These are phyloP conservation scores for Chaetomiaceae sp. DNA, from an alignment of 2,329 filamentous ascomycete species.

Conservation along the genomic window DNA sequence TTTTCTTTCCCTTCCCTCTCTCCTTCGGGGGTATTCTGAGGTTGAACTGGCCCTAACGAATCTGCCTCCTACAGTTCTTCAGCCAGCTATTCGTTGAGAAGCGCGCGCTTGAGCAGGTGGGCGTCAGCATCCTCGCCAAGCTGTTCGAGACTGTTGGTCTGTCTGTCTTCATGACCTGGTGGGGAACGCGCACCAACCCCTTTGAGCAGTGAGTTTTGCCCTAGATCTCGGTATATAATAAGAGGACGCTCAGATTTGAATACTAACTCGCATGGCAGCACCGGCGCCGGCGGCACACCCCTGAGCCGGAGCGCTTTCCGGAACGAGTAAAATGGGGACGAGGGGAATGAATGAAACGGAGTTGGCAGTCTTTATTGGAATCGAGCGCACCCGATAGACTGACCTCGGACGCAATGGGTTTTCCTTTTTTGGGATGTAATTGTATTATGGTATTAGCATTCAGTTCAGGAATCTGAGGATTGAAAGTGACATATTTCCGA, in stretches of 20 bases:
- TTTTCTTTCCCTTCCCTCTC: conserved; percentile 31
- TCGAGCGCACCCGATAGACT: conserved; percentile 17
- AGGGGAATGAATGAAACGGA: background rate
- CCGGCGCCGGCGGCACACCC: conserved; percentile 24
- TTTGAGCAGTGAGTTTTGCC: conserved; percentile 70
- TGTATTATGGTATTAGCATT: conserved; percentile 22
- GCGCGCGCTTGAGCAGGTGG: conserved; percentile 83
- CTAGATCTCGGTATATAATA: too few relatives aligned
- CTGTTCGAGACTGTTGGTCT: conserved; percentile 90
- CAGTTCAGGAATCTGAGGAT: conserved; percentile 2
- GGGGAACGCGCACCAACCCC: conserved; percentile 91
- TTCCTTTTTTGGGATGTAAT: conserved; percentile 18
- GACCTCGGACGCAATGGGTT: conserved; percentile 15
- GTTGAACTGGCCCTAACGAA: background rate
- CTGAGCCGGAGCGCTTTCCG: conserved; percentile 27
- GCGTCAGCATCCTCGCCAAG: conserved; percentile 77
- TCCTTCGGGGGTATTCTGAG: background rate
- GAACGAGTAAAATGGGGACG: conserved; percentile 22
- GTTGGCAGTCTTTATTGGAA: conserved; percentile 11
- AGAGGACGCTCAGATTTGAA: too few relatives aligned
- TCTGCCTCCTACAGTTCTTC: conserved; percentile 59
- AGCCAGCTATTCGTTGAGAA: conserved; percentile 86
- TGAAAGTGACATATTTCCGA: background rate
- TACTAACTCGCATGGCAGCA: conserved; percentile 17
- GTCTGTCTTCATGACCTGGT: conserved; percentile 90